Conservation (phyloP, 2,329 filamentous ascomycete species). For the Epichloe gansuensis region DNA sequence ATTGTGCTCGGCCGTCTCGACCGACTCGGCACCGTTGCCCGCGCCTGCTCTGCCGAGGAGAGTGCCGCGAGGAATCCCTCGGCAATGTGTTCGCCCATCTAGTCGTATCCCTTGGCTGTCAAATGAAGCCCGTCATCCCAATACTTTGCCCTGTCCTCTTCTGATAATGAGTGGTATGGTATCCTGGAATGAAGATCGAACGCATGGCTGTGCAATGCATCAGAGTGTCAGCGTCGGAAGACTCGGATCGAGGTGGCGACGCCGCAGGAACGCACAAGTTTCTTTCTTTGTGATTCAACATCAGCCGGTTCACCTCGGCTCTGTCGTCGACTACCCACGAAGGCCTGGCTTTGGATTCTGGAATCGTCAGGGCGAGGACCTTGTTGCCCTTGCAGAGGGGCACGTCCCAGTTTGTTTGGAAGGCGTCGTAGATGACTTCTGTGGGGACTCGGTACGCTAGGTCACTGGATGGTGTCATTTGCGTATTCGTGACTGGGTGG, state of each 20-base stretch:
- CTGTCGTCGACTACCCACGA: conserved; percentile 22
- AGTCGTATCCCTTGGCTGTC: conserved; percentile 44
- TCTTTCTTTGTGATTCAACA: conserved; percentile 33
- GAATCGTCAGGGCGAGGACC: conserved; percentile 51
- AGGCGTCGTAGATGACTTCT: conserved; percentile 32
- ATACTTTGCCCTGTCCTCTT: conserved; percentile 32
- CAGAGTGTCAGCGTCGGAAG: background rate
- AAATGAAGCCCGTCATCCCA: conserved; percentile 53
- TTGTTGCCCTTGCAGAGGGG: conserved; percentile 36
- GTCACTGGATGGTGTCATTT: conserved; percentile 28
- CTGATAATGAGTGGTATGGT: conserved; percentile 38
- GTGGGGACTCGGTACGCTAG: conserved; percentile 27
- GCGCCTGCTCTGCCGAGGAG: background rate
- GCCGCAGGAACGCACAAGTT: conserved; percentile 35
- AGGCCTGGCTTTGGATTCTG: conserved; percentile 30
- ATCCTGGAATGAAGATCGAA: conserved; percentile 44
- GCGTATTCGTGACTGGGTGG: background rate
- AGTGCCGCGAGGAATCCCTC: conserved; percentile 28
- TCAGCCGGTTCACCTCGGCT: conserved; percentile 37
- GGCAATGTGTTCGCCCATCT: conserved; percentile 46
- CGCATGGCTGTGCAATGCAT: conserved; percentile 27
- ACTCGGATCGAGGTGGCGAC: too few species aligned
- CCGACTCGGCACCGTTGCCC: background rate
- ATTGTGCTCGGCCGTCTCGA: conserved; percentile 14
- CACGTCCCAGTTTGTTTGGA: conserved; percentile 37